Evolutionary conservation across 2,329 filamentous ascomycete genomes (phyloP).

Genomic region (Pseudofabraea citricarpa): DNA sequence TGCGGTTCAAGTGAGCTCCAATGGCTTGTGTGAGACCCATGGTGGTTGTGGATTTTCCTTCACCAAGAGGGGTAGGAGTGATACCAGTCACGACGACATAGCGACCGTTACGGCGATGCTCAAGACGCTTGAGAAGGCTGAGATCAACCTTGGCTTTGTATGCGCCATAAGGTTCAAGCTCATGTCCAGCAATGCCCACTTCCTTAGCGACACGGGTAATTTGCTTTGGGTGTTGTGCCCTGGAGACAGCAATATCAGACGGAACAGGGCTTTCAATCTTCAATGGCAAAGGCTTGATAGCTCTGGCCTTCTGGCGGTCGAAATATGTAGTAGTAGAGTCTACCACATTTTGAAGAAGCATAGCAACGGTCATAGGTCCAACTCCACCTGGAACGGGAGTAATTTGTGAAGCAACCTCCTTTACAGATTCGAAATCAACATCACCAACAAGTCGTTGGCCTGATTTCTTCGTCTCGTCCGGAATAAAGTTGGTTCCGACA

Average conservation of each 20-base stretch:
- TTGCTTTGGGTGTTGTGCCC: constrained; percentile 84
- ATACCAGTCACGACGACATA: constrained; percentile 95
- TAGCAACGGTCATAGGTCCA: constrained; percentile 97
- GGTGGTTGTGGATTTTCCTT: constrained; percentile 97
- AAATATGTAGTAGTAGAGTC: constrained; percentile 79
- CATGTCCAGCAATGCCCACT: constrained; percentile 79
- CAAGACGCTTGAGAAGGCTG: constrained; percentile 72
- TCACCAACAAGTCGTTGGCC: constrained; percentile 91
- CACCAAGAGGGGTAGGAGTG: constrained; percentile 90
- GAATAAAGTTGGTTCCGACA: constrained; percentile 94
- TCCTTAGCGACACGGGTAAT: constrained; percentile 83
- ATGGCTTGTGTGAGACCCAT: constrained; percentile 92
- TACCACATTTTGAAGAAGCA: constrained; percentile 94
- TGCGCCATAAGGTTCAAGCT: constrained; percentile 90
- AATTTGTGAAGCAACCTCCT: constrained; percentile 83
- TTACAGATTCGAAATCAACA: constrained; percentile 84
- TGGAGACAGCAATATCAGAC: constrained; percentile 91
- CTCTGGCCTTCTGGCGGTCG: constrained; percentile 74
- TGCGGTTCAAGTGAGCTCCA: constrained; percentile 78
- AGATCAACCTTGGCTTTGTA: constrained; percentile 96
- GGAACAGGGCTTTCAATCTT: constrained; percentile 77
- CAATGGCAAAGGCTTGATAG: constrained; percentile 77
- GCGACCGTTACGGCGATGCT: constrained; percentile 81
- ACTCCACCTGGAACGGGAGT: constrained; percentile 96
- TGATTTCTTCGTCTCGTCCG: constrained; percentile 85